A percentile compares a stretch with the other conserved stretches of the same genome.
phyloP scores from a whole-genome alignment of 2,329 filamentous ascomycete genomes.

The Ophiognomonia clavigignenti-juglandacearum region DNA sequence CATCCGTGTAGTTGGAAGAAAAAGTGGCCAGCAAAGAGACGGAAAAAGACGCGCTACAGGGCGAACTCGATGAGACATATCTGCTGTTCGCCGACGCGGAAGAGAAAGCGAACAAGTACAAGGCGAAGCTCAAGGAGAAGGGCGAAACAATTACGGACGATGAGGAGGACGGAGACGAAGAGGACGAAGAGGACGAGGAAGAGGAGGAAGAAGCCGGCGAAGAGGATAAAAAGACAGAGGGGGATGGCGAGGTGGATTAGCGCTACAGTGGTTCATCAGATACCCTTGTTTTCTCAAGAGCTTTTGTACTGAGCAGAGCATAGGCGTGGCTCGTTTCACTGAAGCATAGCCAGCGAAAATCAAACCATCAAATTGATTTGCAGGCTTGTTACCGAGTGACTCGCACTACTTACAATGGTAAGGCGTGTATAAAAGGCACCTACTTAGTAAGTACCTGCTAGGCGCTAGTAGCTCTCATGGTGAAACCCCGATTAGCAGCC shows the following conservation, averaged over 20 bases:
- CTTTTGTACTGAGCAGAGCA: too few relatives aligned
- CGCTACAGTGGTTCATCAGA: not conserved
- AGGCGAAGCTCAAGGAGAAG: slow-evolving; percentile 61
- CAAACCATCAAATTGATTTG: too few relatives aligned
- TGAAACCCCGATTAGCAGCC: too few relatives aligned
- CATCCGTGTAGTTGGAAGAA: slow-evolving; percentile 11
- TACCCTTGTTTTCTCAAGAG: not conserved
- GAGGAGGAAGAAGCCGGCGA: slow-evolving; percentile 34
- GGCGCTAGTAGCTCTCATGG: too few relatives aligned
- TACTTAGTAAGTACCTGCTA: too few relatives aligned
- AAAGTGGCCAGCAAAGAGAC: slow-evolving; percentile 42
- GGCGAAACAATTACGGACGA: slow-evolving; percentile 70
- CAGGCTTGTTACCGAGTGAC: too few relatives aligned
- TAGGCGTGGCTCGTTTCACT: not conserved
- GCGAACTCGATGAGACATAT: slow-evolving; percentile 74
- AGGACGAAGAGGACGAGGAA: slow-evolving; percentile 50
- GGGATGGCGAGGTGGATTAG: slow-evolving; percentile 18
- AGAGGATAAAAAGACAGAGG: too few relatives aligned
- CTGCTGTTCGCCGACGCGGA: slow-evolving; percentile 79
- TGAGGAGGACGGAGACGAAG: slow-evolving; percentile 62
- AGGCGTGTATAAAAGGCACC: too few relatives aligned
- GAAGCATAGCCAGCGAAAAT: too few relatives aligned
- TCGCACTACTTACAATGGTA: too few relatives aligned
- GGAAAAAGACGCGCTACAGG: slow-evolving; percentile 59
- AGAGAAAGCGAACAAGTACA: slow-evolving; percentile 70